Base-by-base conservation (phyloP, 805 yeast species). In the Spathaspora gorwiae region DNA sequence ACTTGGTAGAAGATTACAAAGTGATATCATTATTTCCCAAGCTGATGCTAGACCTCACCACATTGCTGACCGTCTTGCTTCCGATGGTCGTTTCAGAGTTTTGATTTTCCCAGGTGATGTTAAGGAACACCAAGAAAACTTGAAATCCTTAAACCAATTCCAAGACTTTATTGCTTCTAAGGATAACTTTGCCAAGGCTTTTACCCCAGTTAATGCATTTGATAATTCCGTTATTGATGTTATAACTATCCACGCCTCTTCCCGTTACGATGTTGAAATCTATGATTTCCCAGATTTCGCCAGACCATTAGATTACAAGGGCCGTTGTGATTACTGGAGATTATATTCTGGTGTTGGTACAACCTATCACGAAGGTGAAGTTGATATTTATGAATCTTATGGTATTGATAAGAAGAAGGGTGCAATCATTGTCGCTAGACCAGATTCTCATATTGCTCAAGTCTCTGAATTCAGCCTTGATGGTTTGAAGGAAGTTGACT, bases 1-100 rank as follows among this genome's bases (percentile, higher is more conserved):
- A 7, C 50, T 62, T 39, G 67, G 67, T 29, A 49, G 55, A 46
- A 42, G 67, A 26, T 50, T 62, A 27, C 49, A 53, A 19, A 45
- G 60, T 14, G 54, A 62, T 0, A 42, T 43, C 32, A 57, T 62
- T 34, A 46, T 54, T 29, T 37, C 46, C 29, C 67, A 62, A 38
- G 40, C 55, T 26, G 65, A 62, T 35, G 60, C 58, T 13, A 53
- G 52, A 44, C 61, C 64, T 19, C 32, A 33, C 27, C 51, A 58
- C 32, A 36, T 62, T 8, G 56, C 44, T 11, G 65, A 60, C 34
- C 40, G 54, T 30, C 14, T 59, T 39, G 52, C 48, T 8, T 57
- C 64, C 19, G 66, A 61, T 44, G 66, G 66, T 14, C 55, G 66
- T 35, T 62, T 59, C 57, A 51, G 66, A 36, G 51, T 62, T n/a